Evolutionary conservation across 495 filamentous ascomycete species (phyloP).

Genomic region (Xylaria longipes): DNA sequence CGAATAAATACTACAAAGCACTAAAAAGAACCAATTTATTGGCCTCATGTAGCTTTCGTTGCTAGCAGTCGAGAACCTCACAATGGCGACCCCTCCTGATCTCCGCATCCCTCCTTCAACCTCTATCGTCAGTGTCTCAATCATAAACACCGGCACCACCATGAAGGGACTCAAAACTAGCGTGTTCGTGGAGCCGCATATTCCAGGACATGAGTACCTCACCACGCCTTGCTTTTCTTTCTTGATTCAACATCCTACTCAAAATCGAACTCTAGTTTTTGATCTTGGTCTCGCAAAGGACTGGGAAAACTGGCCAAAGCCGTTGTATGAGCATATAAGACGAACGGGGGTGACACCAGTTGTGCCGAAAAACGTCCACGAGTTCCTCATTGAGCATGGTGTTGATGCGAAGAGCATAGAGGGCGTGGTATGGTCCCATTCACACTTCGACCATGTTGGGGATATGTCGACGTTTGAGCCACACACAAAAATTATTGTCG

Average conservation of each 20-base stretch:
- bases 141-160: constrained; percentile 58
- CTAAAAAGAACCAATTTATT: neutral
- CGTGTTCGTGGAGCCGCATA: constrained; percentile 50
- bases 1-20: too few relatives aligned
- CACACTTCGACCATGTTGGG: constrained; percentile 68
- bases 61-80: constrained; percentile 33
- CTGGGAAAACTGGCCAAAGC: constrained; percentile 51
- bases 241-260: constrained; percentile 57
- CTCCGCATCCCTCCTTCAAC: constrained; percentile 56
- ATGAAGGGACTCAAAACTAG: constrained; percentile 41
- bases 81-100: constrained; percentile 40
- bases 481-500: constrained; percentile 60
- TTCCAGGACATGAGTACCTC: constrained; percentile 50
- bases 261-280: constrained; percentile 57
- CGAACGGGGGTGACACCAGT: constrained; percentile 33
- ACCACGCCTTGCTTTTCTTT: constrained; percentile 58
- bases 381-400: constrained; percentile 56
- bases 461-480: constrained; percentile 59
- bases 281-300: constrained; percentile 66
- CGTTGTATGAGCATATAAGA: constrained; percentile 36
- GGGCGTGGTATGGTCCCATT: constrained; percentile 65
- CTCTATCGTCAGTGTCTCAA: constrained; percentile 57
- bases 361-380: constrained; percentile 56
- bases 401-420: constrained; percentile 56
- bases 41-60: neutral